Percentiles rank a stretch among this genome's conserved stretches.
Conservation (phyloP, 129 eudicot genomes). For the Tagetes patula region DNA sequence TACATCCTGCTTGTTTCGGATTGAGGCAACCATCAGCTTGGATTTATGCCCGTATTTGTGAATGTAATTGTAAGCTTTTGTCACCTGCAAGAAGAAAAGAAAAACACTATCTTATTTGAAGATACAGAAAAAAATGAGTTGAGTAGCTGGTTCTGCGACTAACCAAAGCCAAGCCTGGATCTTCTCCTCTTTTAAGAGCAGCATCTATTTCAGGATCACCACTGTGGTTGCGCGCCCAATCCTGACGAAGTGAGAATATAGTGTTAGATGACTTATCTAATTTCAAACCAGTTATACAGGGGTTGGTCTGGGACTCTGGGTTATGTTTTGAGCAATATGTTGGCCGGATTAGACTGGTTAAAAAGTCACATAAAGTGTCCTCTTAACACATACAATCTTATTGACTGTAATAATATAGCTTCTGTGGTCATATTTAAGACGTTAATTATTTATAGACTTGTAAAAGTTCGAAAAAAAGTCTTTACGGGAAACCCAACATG, state of each 20-base stretch:
- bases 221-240: conserved; percentile 87
- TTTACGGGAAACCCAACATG: not conserved
- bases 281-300: not conserved
- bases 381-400: not conserved
- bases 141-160: conserved; percentile 28
- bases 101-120: conserved; percentile 8
- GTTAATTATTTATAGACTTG: not conserved
- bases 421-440: not conserved
- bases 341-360: not conserved
- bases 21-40: conserved; percentile 94
- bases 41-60: conserved; percentile 90
- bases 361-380: not conserved
- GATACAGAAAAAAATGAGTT: conserved; percentile 15
- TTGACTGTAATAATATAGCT: not conserved
- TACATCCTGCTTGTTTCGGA: conserved; percentile 94
- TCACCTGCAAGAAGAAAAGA: conserved; percentile 49
- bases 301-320: not conserved
- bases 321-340: conserved; percentile 3
- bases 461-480: not conserved
- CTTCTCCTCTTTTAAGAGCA: conserved; percentile 93
- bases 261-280: not conserved
- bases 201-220: conserved; percentile 94
- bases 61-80: conserved; percentile 91
- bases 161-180: conserved; percentile 98
- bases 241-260: conserved; percentile 46